Evolutionary conservation across 371 early-diverging fungal species (phyloP), one percentile per base, ranked within the genome.

Genomic region (Rhizopus sp.): DNA sequence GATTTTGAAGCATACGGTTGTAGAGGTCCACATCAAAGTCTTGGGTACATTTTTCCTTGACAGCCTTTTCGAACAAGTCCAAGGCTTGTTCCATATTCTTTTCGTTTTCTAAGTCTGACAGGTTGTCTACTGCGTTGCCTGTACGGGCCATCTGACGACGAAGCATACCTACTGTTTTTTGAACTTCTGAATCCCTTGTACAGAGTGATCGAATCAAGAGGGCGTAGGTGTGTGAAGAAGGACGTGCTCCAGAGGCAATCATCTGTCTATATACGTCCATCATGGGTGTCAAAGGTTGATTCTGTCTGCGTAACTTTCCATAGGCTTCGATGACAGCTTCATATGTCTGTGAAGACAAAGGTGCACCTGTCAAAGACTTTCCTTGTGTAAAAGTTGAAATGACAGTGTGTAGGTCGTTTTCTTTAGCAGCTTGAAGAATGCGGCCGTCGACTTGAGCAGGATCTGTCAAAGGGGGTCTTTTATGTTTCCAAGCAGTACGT

Each of bases 281-380:
- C 64, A 80, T 68, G 7, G 69, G 67, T 0, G 62, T 64, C 17
- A 77, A 42, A 3, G 73, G 66, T 38, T 67, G 63, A 33, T 73
- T 71, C 15, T 55, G 48, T 39, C 61, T 70, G 16, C 64, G 70
- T 3, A 78, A 37, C 10, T 57, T 46, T n/a, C 68, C 66, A 33
- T 78, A 73, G 3, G 83, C 75, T 44, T 71, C 68, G 16, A 82
- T 59, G 5, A 82, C 77, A 17, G 75, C 72, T 56, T 80, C 75
- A 38, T 82, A 82, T 0, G 78, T 78, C 34, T 76, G 63, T 0
- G 68, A 46, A 0, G 72, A 72, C 33, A 73, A 60, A 10, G 69
- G 51, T 13, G 47, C 53, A 4, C 57, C 70, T 30, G 60, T 64
- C 9, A 67, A 45, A 9, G 55, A 51, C 32, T 64, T 61, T 13